A percentile compares a stretch with the other conserved stretches of the same genome.
phyloP scores from a whole-genome alignment of 2,329 filamentous ascomycete species.

The Lachnellula arida region DNA sequence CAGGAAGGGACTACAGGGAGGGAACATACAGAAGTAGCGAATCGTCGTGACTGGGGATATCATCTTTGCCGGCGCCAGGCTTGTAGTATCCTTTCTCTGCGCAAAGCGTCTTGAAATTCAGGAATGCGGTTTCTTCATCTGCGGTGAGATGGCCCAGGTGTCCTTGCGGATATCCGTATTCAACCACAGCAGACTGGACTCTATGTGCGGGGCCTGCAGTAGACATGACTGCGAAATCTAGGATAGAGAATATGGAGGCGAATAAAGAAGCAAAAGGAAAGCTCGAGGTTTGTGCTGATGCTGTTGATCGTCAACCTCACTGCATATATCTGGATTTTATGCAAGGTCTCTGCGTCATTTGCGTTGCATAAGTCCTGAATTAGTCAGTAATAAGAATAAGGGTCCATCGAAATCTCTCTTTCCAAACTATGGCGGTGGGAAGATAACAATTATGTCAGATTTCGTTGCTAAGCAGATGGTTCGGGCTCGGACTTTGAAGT shows the following conservation, averaged over 20 bases:
- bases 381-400: too few relatives aligned
- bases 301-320: background rate
- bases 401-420: too few relatives aligned
- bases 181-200: constrained; percentile 32
- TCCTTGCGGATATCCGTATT: constrained; percentile 63
- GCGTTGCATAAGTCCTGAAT: too few relatives aligned
- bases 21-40: constrained; percentile 61
- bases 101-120: constrained; percentile 66
- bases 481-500: too few relatives aligned
- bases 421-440: too few relatives aligned
- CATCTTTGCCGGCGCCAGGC: constrained; percentile 35
- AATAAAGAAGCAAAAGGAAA: background rate
- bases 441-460: too few relatives aligned
- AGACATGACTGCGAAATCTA: constrained; percentile 17
- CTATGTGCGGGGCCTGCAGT: constrained; percentile 29
- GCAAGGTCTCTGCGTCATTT: too few relatives aligned
- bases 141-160: constrained; percentile 73
- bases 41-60: constrained; percentile 61
- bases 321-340: too few relatives aligned
- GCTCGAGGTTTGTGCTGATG: background rate
- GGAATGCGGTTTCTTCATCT: constrained; percentile 62
- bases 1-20: background rate
- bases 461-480: too few relatives aligned
- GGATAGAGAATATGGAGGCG: background rate
- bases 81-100: constrained; percentile 61